Percentiles rank a stretch among this genome's conserved stretches.
phyloP scores from a whole-genome alignment of 139 green algal species.

The Picochlorum sp. region DNA sequence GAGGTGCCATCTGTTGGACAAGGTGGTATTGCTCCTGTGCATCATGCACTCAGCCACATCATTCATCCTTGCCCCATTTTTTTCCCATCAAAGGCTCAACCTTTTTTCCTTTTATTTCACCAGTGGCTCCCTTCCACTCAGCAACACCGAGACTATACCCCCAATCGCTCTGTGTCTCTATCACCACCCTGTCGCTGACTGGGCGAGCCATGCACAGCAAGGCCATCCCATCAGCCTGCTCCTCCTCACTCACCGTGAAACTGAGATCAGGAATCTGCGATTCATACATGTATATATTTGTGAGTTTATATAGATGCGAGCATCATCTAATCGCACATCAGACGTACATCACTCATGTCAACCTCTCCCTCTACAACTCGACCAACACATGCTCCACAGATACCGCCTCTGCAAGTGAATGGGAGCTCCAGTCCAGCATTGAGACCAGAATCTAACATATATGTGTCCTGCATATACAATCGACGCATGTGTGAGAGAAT shows the following conservation, averaged over 20 bases:
- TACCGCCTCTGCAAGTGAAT: conserved; percentile 73
- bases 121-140: conserved; percentile 83
- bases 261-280: conserved; percentile 62
- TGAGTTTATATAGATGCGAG: neutral
- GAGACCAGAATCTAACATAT: conserved; percentile 86
- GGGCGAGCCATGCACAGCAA: conserved; percentile 84
- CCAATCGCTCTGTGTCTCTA: conserved; percentile 91
- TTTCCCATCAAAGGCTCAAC: conserved; percentile 35
- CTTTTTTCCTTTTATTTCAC: conserved; percentile 45
- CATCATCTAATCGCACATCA: neutral
- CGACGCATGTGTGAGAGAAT: neutral
- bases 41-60: neutral
- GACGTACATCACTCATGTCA: conserved; percentile 66
- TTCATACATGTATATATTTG: conserved; percentile 8
- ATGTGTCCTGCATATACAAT: conserved; percentile 48
- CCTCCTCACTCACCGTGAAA: conserved; percentile 74
- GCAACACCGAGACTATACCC: conserved; percentile 72
- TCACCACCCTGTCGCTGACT: conserved; percentile 44
- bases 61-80: conserved; percentile 18
- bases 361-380: conserved; percentile 54
- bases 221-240: conserved; percentile 72
- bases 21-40: neutral
- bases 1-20: no score
- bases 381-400: conserved; percentile 73
- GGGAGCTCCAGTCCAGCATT: conserved; percentile 79